phyloP scores from a whole-genome alignment of 2,329 filamentous ascomycete genomes.

The Hypomyces rosellus region DNA sequence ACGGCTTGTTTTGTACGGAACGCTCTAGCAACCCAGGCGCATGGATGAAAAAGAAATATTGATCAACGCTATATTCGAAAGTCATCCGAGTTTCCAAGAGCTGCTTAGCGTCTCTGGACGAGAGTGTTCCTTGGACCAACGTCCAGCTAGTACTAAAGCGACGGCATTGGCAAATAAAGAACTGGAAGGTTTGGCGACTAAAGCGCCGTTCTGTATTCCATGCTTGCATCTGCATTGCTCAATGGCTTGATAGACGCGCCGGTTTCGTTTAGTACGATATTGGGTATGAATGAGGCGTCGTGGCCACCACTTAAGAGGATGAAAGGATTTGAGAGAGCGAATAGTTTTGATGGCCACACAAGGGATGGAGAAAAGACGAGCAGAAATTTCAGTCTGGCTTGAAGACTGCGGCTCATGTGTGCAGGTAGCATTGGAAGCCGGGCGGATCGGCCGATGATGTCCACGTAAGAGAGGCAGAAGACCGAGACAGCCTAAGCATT shows the following conservation, averaged over 20 bases:
- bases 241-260: constrained; percentile 5
- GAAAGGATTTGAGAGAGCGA: constrained; percentile 6
- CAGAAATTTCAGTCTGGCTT: constrained; percentile 1
- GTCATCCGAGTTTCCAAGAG: background rate
- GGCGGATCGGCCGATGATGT: constrained; percentile 3
- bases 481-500: background rate
- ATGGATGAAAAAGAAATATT: background rate
- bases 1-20: no score
- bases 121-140: background rate
- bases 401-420: background rate
- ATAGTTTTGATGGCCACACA: constrained; percentile 7
- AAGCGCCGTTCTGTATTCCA: background rate
- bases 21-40: no score
- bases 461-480: background rate
- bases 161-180: constrained; percentile 2
- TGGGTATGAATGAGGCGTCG: constrained; percentile 4
- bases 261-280: constrained; percentile 3
- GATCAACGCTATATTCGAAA: background rate
- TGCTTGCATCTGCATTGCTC: constrained; percentile 1
- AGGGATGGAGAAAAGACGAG: constrained; percentile 3
- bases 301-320: constrained; percentile 7
- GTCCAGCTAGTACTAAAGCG: background rate
- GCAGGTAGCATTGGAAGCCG: background rate
- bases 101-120: no score
- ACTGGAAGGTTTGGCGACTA: background rate